phyloP scores from a whole-genome alignment of 768 basidiomycete genomes.

The Auriscalpium microsporum region DNA sequence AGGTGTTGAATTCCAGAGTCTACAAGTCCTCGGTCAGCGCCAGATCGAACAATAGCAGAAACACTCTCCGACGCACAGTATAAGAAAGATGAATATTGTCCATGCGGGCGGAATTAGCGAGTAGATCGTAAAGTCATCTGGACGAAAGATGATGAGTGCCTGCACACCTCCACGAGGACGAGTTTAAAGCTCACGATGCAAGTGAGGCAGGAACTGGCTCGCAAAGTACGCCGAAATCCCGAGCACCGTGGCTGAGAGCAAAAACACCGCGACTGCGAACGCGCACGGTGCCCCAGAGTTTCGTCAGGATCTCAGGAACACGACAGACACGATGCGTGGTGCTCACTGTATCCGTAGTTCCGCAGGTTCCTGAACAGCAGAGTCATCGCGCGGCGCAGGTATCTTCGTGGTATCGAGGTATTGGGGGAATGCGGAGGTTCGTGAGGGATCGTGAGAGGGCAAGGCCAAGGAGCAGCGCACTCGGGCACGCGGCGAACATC shows the following conservation, averaged over 20 bases:
- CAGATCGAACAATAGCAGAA: neutral
- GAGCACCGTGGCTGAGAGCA: constrained; percentile 44
- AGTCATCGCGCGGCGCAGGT: constrained; percentile 5
- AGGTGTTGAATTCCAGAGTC: constrained; percentile 9
- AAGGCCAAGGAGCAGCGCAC: neutral
- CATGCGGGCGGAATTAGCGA: constrained; percentile 11
- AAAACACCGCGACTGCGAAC: constrained; percentile 27
- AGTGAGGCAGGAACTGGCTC: constrained; percentile 51
- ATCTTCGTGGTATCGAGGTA: neutral
- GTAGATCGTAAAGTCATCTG: constrained; percentile 15
- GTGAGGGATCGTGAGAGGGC: neutral
- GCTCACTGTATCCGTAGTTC: constrained; percentile 2
- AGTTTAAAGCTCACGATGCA: constrained; percentile 44
- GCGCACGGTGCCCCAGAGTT: neutral
- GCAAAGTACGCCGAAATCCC: constrained; percentile 66
- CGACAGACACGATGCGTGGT: neutral
- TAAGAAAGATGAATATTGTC: constrained; percentile 12
- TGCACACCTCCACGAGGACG: constrained; percentile 1
- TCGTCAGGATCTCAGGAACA: neutral
- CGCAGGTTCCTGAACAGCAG: constrained; percentile 9
- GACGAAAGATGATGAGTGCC: constrained; percentile 3
- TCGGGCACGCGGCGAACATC: neutral
- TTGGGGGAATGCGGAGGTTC: neutral
- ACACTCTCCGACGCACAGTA: constrained; percentile 6
- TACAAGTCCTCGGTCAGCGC: neutral